Conservation (phyloP, 108 stramenopile genomes). For the Conticribra guillardii region DNA sequence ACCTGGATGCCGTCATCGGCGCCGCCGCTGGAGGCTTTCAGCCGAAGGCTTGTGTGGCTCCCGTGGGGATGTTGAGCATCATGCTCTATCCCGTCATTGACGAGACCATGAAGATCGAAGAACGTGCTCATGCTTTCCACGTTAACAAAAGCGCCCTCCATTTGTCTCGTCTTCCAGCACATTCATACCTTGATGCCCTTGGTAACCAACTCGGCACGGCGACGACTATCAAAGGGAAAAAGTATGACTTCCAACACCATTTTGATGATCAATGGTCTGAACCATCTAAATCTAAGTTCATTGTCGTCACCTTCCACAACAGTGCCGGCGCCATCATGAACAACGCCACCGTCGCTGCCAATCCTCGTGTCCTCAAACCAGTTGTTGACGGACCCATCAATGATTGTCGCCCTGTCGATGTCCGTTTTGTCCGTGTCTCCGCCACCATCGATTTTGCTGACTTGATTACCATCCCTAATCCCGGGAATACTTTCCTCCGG, state of each 20-base stretch:
- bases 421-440: background rate
- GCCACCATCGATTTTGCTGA: background rate
- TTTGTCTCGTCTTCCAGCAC: background rate
- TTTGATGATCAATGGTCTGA: background rate
- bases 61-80: too few species aligned
- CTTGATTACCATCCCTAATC: background rate
- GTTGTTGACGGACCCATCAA: background rate
- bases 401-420: conserved; percentile 9
- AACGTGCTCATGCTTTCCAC: conserved; percentile 1
- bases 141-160: background rate
- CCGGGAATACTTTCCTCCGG: background rate
- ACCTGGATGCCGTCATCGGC: too few species aligned
- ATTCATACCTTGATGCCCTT: background rate
- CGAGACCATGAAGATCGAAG: too few species aligned
- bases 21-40: too few species aligned
- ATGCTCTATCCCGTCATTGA: too few species aligned
- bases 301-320: conserved; percentile 4
- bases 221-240: background rate
- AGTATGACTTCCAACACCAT: background rate
- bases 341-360: background rate
- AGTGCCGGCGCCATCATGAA: background rate
- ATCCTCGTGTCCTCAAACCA: background rate
- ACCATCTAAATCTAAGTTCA: background rate
- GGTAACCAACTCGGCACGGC: too few species aligned
- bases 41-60: too few species aligned